Evolutionary conservation across 1,139 yeast genomes (phyloP).

Genomic region (Pichia sp.): DNA sequence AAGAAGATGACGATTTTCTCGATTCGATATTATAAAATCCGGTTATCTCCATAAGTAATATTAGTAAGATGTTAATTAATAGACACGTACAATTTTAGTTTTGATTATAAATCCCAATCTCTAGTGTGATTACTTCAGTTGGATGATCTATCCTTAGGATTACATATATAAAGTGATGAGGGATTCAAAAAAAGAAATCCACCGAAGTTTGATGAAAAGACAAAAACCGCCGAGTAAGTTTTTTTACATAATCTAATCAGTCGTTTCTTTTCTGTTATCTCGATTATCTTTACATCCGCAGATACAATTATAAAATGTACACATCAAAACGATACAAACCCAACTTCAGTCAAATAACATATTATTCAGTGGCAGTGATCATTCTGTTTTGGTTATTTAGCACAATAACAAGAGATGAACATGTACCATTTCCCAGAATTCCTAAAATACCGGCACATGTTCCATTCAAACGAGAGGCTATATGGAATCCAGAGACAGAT

Average conservation of each 20-base stretch:
- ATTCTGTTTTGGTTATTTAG: neutral
- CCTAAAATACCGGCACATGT: constrained; percentile 26
- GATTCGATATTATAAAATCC: constrained; percentile 6
- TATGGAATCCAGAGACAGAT: constrained; percentile 34
- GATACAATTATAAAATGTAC: neutral
- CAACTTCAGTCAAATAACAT: neutral
- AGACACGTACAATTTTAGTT: neutral
- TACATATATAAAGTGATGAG: too few species aligned
- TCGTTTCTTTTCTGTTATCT: neutral
- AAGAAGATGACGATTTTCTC: constrained; percentile 9
- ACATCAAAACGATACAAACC: neutral
- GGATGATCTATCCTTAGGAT: too few species aligned
- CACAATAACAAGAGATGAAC: neutral
- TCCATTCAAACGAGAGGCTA: constrained; percentile 28
- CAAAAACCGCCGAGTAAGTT: neutral
- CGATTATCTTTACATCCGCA: neutral
- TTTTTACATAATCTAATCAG: neutral
- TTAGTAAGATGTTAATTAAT: neutral
- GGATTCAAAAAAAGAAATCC: too few species aligned
- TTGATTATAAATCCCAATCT: neutral
- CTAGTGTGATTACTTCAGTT: too few species aligned
- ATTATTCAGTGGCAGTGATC: neutral
- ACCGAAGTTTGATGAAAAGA: neutral
- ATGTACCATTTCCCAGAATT: constrained; percentile 13
- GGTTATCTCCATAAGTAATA: neutral